Evolutionary conservation across 73 alveolate genomes (phyloP).

Genomic region (Paramecium primaurelia): DNA sequence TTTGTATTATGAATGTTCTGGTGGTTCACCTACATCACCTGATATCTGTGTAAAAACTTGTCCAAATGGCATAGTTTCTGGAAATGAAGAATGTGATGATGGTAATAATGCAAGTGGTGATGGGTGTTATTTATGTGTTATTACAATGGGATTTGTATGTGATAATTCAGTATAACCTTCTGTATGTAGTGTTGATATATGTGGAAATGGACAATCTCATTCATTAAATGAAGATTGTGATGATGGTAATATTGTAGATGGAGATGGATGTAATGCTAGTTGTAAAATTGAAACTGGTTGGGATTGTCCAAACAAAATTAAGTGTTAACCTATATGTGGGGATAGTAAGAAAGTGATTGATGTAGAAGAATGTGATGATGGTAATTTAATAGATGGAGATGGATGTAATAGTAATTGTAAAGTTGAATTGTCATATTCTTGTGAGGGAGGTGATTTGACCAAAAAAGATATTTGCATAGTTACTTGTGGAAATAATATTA

Average conservation of each 20-base stretch:
- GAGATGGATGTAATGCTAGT: conserved; percentile 69
- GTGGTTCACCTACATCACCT: conserved; percentile 41
- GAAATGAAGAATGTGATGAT: conserved; percentile 51
- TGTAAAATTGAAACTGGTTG: conserved; percentile 70
- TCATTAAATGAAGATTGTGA: conserved; percentile 59
- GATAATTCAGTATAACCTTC: conserved; percentile 22
- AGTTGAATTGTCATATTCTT: conserved; percentile 65
- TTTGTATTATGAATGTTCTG: not conserved
- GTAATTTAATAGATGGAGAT: conserved; percentile 68
- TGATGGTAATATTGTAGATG: conserved; percentile 63
- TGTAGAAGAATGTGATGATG: conserved; percentile 77
- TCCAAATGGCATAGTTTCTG: conserved; percentile 49
- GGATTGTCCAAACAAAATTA: conserved; percentile 58
- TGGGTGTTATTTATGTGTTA: conserved; percentile 17
- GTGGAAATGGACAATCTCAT: conserved; percentile 33
- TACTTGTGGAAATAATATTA: conserved; percentile 71
- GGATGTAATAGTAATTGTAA: conserved; percentile 68
- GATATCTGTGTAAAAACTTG: not conserved
- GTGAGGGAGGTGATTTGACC: conserved; percentile 63
- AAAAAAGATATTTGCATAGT: conserved; percentile 54
- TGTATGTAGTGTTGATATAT: not conserved
- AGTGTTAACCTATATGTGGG: conserved; percentile 67
- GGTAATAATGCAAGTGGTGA: conserved; percentile 8
- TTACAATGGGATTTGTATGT: conserved; percentile 19
- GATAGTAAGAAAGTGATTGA: conserved; percentile 60